These are phyloP conservation scores for Mrakia frigida DNA, from an alignment of 768 basidiomycete species.

Conservation along the genomic window DNA sequence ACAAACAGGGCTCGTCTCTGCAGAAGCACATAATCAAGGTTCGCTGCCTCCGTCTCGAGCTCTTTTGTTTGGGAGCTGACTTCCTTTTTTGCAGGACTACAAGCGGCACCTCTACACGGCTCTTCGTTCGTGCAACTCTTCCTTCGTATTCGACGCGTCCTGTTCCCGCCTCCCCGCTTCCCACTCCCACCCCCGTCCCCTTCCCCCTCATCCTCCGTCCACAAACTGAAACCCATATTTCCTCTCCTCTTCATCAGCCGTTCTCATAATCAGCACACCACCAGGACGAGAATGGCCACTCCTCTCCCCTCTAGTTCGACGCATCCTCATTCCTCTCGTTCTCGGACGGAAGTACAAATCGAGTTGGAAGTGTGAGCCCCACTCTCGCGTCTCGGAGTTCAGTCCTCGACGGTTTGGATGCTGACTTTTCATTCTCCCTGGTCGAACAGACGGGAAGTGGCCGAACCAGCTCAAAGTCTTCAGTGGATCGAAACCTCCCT, in stretches of 20 bases:
- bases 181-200: too few species aligned
- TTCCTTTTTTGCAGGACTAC: conserved; percentile 11
- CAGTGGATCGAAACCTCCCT: not conserved
- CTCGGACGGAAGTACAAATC: conserved; percentile 7
- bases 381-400: not conserved
- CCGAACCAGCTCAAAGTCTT: conserved; percentile 16
- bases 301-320: not conserved
- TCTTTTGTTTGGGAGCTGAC: too few species aligned
- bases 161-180: too few species aligned
- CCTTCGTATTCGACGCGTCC: too few species aligned
- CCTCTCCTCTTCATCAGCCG: too few species aligned
- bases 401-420: too few species aligned
- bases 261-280: conserved; percentile 17
- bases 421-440: not conserved
- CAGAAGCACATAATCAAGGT: conserved; percentile 12
- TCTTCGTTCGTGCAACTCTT: not conserved
- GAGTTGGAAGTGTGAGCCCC: conserved; percentile 8
- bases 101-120: conserved; percentile 18
- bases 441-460: conserved; percentile 15
- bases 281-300: not conserved
- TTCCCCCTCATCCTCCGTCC: too few species aligned
- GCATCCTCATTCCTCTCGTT: conserved; percentile 6
- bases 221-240: too few species aligned
- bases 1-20: not conserved
- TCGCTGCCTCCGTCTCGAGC: too few species aligned